These are phyloP conservation scores for Polygonum maritimum DNA, from an alignment of 148 eudicot genomes.

Conservation along the genomic window DNA sequence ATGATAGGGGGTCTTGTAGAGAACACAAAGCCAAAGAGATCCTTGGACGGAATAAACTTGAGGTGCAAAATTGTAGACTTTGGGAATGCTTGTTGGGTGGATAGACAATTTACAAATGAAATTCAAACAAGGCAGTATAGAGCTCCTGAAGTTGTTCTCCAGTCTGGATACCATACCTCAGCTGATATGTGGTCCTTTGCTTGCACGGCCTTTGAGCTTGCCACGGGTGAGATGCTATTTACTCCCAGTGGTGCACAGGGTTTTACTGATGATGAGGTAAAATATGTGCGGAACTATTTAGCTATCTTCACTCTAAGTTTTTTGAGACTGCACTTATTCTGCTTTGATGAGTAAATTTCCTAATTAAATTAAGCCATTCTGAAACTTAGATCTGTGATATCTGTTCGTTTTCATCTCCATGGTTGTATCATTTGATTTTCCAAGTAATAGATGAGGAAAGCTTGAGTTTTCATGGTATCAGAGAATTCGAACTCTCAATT, in stretches of 20 bases:
- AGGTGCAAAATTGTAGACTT: constrained; percentile 90
- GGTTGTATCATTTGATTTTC: too few relatives aligned
- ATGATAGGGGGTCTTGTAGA: constrained; percentile 40
- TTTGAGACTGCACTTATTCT: not conserved
- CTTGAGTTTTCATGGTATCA: too few relatives aligned
- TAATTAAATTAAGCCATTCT: not conserved
- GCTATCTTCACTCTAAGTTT: not conserved
- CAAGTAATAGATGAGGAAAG: too few relatives aligned
- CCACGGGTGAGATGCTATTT: constrained; percentile 97
- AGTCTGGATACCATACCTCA: constrained; percentile 61
- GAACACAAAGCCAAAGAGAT: constrained; percentile 38
- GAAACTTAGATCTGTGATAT: not conserved
- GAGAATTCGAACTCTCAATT: too few relatives aligned
- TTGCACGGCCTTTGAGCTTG: constrained; percentile 95
- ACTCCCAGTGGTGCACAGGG: constrained; percentile 73
- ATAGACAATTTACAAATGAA: constrained; percentile 62
- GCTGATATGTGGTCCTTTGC: constrained; percentile 99
- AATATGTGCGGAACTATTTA: not conserved
- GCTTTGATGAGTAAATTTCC: not conserved
- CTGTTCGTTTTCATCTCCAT: not conserved
- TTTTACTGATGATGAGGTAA: constrained; percentile 91
- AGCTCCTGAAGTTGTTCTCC: constrained; percentile 92
- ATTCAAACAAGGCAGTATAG: constrained; percentile 96
- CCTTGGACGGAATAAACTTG: constrained; percentile 68
- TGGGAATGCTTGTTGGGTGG: constrained; percentile 95